Base-by-base conservation (phyloP, 768 basidiomycete species). In the Neoboletus magnificus region DNA sequence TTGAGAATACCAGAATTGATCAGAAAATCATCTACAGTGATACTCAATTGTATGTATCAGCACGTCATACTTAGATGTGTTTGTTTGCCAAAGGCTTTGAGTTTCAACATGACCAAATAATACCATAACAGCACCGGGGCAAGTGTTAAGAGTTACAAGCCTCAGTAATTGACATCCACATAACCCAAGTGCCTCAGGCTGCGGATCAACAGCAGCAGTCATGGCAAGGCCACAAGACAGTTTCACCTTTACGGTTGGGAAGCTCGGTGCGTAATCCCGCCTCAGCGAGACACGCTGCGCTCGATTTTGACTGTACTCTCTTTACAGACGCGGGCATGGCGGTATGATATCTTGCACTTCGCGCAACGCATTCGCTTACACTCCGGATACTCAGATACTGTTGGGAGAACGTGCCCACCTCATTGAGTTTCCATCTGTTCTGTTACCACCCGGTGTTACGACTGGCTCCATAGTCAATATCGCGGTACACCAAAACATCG, bases 391-490 rank as follows among this genome's bases (percentile, higher is more conserved):
- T 41, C 22, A 93, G 93, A 95, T 97, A 61, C 81, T 96, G 2
- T 81, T 98, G 15, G 94, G 96, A 16, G 93, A 92, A 70, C 83
- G 93, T 41, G 95, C 95, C 18, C 96, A 98, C 67, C 80, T 98
- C 35, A 96, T 99, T 64, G 96, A 99, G 73, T 99, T 98, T 71
- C 97, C 97, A 1, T 98, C 97, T 0, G 80, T 99, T 37, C 82
- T 98, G 1, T 77, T 98, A 8, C 97, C 97, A 1, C 91, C 94
- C 0, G 95, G 95, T 15, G 87, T 93, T 1, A 86, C 89, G 10
- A 85, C 95, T 0, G 97, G 97, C 6, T 97, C 93, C 20, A 98
- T 99, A 62, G 92, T 99, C 63, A 97, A 93, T 69, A 98, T 98
- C 71, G 86, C 94, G 3, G 95, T 98, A 15, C 83, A 91, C 66